Base-by-base conservation (phyloP, 331 rosid genomes). In the Rosa hybrid region DNA sequence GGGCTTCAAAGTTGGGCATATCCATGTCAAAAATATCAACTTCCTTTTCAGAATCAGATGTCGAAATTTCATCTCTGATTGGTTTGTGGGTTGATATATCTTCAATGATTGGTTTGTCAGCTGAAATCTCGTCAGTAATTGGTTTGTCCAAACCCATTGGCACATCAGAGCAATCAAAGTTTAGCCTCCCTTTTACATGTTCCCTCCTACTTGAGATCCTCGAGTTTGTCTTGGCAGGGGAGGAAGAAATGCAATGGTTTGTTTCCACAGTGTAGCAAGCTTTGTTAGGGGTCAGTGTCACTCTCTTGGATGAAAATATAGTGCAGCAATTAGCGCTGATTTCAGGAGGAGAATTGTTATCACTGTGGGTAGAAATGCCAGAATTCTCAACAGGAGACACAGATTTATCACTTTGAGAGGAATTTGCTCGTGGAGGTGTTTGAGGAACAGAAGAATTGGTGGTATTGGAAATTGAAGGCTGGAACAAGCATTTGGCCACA, bases 231-330 rank as follows among this genome's bases (percentile, higher is more conserved):
- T 85, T 90, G 68, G 80, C 76, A 11, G 97, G 96, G 12, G 91
- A 86, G 48, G 89, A 82, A 81, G 97, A 89, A 81, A 87, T 89
- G 83, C 93, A 87, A 30, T 80, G 91, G 79, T 88, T 91, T 7
- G 90, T 86, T 87, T 91, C 93, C 74, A 91, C 82, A 12, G 82
- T 84, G 60, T 77, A 78, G 82, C 83, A 85, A 77, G 91, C 86
- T 82, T 68, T 94, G 92, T 57, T 91, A 84, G 97, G 97, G 68
- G 97, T 92, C 39, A 92, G 87, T 60, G 88, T 86, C 65, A 94
- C 94, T 81, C 94, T 92, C 85, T 94, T 90, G 79, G 97, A 88
- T 65, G 98, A 86, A 75, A 94, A 88, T 51, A 92, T 94, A 75
- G 94, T 84, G 86, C 89, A 90, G 78, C 90, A 76, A 50, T 89